Conservation (phyloP, 164 flowering plant genomes). For the Chimonanthus praecox region DNA sequence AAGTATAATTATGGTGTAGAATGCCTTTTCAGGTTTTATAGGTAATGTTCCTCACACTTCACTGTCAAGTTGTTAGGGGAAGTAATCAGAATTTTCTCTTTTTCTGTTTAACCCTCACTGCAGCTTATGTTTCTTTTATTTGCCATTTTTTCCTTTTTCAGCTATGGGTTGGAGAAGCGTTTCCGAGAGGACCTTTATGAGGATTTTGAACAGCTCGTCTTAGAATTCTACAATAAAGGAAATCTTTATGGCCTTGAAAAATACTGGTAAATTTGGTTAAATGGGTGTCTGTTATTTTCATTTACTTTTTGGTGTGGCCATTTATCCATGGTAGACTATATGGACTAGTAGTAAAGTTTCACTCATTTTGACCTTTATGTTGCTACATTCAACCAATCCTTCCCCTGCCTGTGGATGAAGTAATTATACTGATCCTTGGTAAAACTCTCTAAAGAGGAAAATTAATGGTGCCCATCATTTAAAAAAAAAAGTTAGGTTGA, state of each 20-base stretch:
- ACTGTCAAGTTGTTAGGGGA: neutral
- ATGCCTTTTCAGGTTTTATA: slow-evolving; percentile 94
- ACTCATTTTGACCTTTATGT: too few species aligned
- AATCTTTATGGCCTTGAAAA: slow-evolving; percentile 93
- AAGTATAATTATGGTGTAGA: slow-evolving; percentile 85
- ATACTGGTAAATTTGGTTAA: slow-evolving; percentile 57
- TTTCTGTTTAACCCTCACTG: neutral
- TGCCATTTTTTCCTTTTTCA: slow-evolving; percentile 18
- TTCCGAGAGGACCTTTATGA: slow-evolving; percentile 71
- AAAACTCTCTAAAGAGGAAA: too few species aligned
- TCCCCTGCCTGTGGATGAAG: neutral
- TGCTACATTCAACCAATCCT: too few species aligned
- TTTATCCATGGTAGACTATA: neutral
- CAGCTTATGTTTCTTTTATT: neutral
- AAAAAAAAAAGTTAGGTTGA: too few species aligned
- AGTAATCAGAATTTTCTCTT: neutral
- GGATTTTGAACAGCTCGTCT: slow-evolving; percentile 83
- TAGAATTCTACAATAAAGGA: slow-evolving; percentile 75
- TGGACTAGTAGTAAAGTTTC: neutral
- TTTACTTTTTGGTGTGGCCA: too few species aligned
- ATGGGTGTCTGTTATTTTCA: neutral
- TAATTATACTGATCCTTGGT: neutral
- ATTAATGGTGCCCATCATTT: too few species aligned
- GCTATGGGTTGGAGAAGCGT: slow-evolving; percentile 93
- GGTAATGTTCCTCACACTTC: slow-evolving; percentile 35